Evolutionary conservation across 148 eudicot species (phyloP), one percentile per base, ranked within the genome.

Genomic region (Silene uniflora): DNA sequence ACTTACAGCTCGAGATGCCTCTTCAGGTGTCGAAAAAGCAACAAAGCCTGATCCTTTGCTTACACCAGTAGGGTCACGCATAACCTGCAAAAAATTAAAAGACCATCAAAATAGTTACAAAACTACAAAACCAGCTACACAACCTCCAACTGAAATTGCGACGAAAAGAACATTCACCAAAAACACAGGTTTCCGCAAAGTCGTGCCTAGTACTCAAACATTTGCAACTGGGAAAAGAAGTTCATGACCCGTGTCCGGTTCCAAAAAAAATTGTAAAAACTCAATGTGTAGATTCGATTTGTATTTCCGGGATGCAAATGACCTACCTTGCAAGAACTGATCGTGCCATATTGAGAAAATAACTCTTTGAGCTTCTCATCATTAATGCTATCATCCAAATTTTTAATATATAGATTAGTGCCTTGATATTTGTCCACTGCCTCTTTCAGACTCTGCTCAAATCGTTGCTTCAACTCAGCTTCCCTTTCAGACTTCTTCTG

Each of bases 21-120:
- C 99, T 71, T 95, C 96, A 70, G 91, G 87, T 70, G 90, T 82
- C 21, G 97, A 84, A 82, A 92, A 95, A 25, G 99, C 89, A 76
- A 92, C 96, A 89, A 95, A 95, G 19, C 94, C 99, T 6, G 96
- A 92, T 39, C 99, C 97, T 82, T 84, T 89, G 80, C 97, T 95
- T 35, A 86, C 73, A 49, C 99, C 99, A 81, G 67, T 84, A 46
- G 92, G 87, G 79, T 92, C 99, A 46, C 89, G 90, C 97, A 95
- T 90, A 47, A 95, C 91, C 99, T 95, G 75, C 77, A 76, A 49
- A 54, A 6, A 8, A 22, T 19, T 0, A 61, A 17, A 21, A 61
- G 11, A 64, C 5, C 19, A 24, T 10, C 65, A 64, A 4, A 13
- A 64, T 25, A 3, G 14, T 27, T 25, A 3, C 27, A 27, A 6